A percentile compares a stretch with the other conserved stretches of the same genome.
Conservation (phyloP, 2,329 filamentous ascomycete species). For the Chaetomium strumarium region DNA sequence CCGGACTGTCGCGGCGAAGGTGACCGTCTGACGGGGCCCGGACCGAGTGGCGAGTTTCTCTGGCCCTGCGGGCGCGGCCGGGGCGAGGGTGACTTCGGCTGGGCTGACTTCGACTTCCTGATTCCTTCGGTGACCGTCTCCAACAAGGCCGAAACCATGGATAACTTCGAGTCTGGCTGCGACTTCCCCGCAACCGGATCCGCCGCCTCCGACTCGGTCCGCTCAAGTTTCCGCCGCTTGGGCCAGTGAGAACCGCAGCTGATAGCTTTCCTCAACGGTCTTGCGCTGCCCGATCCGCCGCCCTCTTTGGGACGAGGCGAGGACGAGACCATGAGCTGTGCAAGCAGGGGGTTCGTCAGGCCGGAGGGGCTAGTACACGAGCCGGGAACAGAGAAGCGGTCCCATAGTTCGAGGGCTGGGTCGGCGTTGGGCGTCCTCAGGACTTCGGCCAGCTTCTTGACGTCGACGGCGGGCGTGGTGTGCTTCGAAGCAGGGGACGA, state of each 20-base stretch:
- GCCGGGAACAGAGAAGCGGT: conserved; percentile 58
- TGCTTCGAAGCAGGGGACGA: conserved; percentile 57
- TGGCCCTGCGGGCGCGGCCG: conserved; percentile 33
- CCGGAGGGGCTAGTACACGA: conserved; percentile 38
- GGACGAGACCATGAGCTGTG: conserved; percentile 63
- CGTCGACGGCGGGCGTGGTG: conserved; percentile 45
- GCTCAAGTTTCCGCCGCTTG: conserved; percentile 59
- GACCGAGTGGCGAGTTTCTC: conserved; percentile 15
- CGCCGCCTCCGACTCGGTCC: conserved; percentile 34
- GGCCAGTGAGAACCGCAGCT: conserved; percentile 68
- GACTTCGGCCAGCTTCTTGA: conserved; percentile 51
- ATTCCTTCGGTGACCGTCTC: conserved; percentile 57
- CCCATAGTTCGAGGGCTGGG: conserved; percentile 71
- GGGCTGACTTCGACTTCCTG: conserved; percentile 33
- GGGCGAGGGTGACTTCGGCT: conserved; percentile 39
- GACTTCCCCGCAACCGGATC: conserved; percentile 33
- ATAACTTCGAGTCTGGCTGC: conserved; percentile 49
- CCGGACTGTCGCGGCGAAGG: neutral
- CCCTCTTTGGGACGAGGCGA: conserved; percentile 54
- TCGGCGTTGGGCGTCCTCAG: conserved; percentile 64
- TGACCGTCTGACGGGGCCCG: conserved; percentile 11
- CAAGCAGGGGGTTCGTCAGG: conserved; percentile 51
- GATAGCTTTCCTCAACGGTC: conserved; percentile 55
- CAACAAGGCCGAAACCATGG: conserved; percentile 56
- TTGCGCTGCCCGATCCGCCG: conserved; percentile 36